Base-by-base conservation (phyloP, 2,329 filamentous ascomycete genomes). In the Rutstroemia sp. region DNA sequence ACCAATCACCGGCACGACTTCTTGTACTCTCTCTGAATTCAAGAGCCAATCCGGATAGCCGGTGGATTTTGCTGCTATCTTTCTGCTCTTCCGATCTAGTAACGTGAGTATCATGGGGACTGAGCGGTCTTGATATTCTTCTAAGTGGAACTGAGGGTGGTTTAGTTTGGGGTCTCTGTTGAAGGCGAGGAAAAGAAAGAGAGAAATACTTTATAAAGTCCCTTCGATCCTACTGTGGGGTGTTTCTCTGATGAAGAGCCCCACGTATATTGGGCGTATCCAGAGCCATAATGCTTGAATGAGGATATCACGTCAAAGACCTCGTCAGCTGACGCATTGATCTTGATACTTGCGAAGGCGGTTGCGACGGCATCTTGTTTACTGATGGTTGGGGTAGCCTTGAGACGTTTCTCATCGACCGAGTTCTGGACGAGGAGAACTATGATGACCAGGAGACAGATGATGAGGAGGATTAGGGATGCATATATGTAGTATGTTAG, bases 31-130 rank as follows among this genome's bases (percentile, higher is more conserved):
- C 38, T 64, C 64, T 8, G 46, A 51, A 27, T 39, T 41, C 12
- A 65, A 34, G 25, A 66, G 55, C 63, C 63, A 65, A 19, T 27
- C 18, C 6, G 61, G 59, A 38, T 63, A 64, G 5, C 4, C 9
- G 6, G 44, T 59, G 18, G 53, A 54, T 34, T 49, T 58, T 18
- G 59, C 59, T 5, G 60, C 53, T 6, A 65, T 42, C 25, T 48
- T 53, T 58, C 46, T 61, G 6, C 37, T 58, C 34, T 60, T 50
- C 16, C 38, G 53, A 25, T 65, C 64, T 34, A 65, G 47, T 9
- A 63, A 9, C 7, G 60, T 61, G 18, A 64, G 45, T 30, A 46
- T 18, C 2, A 62, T 46, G 9, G 38, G 49, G 6, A 61, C 10
- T n/a, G 18, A 3, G 4, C 47, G 53, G 8, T 51, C 39, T n/a